These are phyloP conservation scores for Gracilariopsis chorda DNA, from an alignment of 23 red algal species.

Conservation along the genomic window DNA sequence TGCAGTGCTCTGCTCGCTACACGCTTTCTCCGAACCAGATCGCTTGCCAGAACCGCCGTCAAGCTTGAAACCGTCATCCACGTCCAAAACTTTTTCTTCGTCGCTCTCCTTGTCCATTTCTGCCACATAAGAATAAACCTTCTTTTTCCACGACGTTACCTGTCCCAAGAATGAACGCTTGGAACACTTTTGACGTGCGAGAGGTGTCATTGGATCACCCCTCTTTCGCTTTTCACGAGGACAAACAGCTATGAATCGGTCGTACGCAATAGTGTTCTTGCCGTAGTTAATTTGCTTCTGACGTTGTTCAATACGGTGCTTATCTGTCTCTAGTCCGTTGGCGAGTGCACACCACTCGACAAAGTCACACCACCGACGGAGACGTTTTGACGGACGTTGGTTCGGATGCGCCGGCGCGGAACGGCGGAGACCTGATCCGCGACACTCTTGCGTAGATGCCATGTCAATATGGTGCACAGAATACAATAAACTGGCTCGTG, in stretches of 20 bases:
- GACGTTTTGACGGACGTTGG: not conserved
- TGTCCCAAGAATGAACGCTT: constrained; percentile 63
- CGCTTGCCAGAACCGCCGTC: not conserved
- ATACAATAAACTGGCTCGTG: too few species aligned
- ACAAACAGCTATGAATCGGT: constrained; percentile 36
- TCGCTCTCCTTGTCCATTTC: not conserved
- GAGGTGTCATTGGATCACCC: constrained; percentile 70
- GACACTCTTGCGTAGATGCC: too few species aligned
- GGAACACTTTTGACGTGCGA: constrained; percentile 36
- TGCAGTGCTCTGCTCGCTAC: not conserved
- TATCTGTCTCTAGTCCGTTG: constrained; percentile 70
- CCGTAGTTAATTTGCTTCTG: constrained; percentile 88
- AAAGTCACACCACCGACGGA: constrained; percentile 15
- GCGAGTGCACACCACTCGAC: constrained; percentile 38
- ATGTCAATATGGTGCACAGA: too few species aligned
- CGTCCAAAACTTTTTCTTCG: not conserved
- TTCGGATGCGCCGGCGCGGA: not conserved
- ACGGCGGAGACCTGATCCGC: not conserved
- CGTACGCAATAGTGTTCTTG: constrained; percentile 79
- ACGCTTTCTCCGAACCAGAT: not conserved
- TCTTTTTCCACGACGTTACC: constrained; percentile 54
- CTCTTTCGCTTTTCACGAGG: constrained; percentile 34
- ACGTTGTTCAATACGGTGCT: constrained; percentile 56
- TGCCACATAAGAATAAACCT: constrained; percentile 49
- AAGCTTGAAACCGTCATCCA: not conserved